phyloP scores from a whole-genome alignment of 1,284 basidiomycete genomes.

The Leucoagaricus sp. region DNA sequence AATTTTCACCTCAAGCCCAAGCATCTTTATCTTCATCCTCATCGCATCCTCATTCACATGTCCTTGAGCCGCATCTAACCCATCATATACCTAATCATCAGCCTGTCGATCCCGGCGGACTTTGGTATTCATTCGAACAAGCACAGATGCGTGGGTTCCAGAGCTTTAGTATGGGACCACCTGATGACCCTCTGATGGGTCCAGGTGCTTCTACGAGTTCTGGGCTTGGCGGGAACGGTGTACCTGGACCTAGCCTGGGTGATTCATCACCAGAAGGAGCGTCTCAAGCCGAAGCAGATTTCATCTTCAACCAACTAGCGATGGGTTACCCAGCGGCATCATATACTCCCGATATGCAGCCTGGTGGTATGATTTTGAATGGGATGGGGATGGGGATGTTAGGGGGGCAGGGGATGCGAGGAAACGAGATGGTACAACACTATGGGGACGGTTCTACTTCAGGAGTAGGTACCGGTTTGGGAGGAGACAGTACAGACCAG shows the following conservation, averaged over 20 bases:
- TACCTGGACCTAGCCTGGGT: neutral
- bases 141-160: constrained; percentile 5
- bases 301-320: constrained; percentile 22
- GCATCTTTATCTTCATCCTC: neutral
- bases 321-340: constrained; percentile 13
- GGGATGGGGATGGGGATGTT: constrained; percentile 10
- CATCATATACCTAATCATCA: constrained; percentile 1
- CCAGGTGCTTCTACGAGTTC: neutral
- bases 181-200: neutral
- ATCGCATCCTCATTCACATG: neutral
- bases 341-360: constrained; percentile 3
- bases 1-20: constrained; percentile 22
- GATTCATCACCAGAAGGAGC: neutral
- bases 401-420: constrained; percentile 1
- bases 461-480: neutral
- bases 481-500: neutral
- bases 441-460: neutral
- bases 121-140: constrained; percentile 10
- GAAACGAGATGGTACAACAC: constrained; percentile 10
- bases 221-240: neutral
- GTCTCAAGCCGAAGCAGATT: constrained; percentile 9
- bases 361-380: constrained; percentile 7
- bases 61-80: neutral
- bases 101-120: constrained; percentile 6
- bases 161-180: neutral